These are phyloP conservation scores for Monilinia vaccinii-corymbosi DNA, from an alignment of 2,329 filamentous ascomycete species.

Conservation along the genomic window DNA sequence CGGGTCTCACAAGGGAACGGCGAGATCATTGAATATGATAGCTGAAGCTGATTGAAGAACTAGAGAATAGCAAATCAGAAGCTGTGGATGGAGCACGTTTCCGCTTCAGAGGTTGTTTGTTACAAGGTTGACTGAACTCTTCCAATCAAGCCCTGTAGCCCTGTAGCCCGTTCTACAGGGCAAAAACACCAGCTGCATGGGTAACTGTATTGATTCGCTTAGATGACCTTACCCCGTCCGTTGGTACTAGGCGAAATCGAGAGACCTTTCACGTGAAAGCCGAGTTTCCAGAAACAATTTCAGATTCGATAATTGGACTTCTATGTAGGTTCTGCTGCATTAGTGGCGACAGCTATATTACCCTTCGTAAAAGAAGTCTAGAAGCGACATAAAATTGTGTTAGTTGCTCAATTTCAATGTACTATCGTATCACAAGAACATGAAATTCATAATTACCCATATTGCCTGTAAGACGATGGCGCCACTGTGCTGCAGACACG, in stretches of 20 bases:
- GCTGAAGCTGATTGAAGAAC: background rate
- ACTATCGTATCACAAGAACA: background rate
- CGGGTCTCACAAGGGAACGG: background rate
- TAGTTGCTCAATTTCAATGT: background rate
- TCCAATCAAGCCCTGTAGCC: background rate
- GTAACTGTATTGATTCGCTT: constrained; percentile 6
- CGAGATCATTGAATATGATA: background rate
- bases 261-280: background rate
- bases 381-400: background rate
- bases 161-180: background rate
- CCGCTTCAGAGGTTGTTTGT: background rate
- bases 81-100: background rate
- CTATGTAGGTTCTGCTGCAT: background rate
- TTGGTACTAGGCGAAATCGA: background rate
- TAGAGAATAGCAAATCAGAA: background rate
- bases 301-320: background rate
- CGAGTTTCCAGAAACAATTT: background rate
- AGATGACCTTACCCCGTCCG: background rate
- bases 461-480: background rate
- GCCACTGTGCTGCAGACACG: background rate
- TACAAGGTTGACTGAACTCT: background rate
- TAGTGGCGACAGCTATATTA: background rate
- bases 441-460: no score
- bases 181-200: background rate
- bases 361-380: background rate